Base-by-base conservation (phyloP, 179 eudicot genomes). In the Monotropa hypopitys region DNA sequence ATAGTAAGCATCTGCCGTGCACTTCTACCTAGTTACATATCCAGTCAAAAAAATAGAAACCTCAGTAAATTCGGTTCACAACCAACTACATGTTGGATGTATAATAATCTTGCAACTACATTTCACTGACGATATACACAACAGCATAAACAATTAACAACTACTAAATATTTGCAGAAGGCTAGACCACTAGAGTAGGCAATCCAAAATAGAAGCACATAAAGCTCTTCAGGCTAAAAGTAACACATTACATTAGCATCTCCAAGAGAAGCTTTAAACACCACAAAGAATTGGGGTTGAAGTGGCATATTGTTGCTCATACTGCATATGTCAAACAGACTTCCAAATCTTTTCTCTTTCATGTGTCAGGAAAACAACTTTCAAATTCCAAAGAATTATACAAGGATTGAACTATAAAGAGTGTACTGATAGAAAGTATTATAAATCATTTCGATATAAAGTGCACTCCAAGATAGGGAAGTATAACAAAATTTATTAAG, bases 11-110 rank as follows among this genome's bases (percentile, higher is more conserved):
- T 83, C 83, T 81, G 62, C 67, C 70, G 61, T n/a, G 40, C 61
- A 70, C 70, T 74, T 75, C 81, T 77, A 81, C 91, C 97, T 89
- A 74, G 15, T 81, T 72, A 84, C 67, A 35, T 30, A 71, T 77
- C 49, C 35, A 72, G 71, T 57, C 40, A 12, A 78, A 69, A 32
- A 20, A 42, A 23, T 16, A 23, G 7, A 38, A n/a, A 46, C 20
- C 33, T 23, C 30, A 18, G 7, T 18, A 4, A 46, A 62, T 0
- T 3, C n/a, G 40, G 28, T 6, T n/a, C 32, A 18, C 28, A 62
- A 62, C 21, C 42, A 9, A 43, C 43, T 46, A 32, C 30, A 46
- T 18, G 26, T n/a, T n/a, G 16, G 30, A 45, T 45, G 28, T 43
- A 30, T 18, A 40, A 13, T 0, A 57, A 45, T 15, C 45, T 59